Conservation (phyloP, 2,329 filamentous ascomycete species). For the Metarhizium sp. region DNA sequence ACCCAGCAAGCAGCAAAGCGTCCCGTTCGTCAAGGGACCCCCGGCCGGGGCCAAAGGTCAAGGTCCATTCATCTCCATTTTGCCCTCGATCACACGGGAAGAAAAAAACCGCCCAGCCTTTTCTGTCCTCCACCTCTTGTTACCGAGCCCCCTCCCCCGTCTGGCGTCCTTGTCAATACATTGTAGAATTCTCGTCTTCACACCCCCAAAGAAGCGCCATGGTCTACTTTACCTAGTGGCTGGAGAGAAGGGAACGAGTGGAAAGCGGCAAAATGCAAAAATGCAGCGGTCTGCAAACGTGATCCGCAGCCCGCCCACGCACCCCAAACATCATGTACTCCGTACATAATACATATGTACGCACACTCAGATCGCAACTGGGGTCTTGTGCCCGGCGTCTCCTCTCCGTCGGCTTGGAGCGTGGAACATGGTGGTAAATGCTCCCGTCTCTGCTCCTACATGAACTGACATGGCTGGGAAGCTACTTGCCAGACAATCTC, state of each 20-base stretch:
- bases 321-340: not conserved
- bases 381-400: not conserved
- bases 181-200: too few relatives aligned
- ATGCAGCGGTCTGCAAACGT: constrained; percentile 3
- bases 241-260: not conserved
- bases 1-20: not conserved
- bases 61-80: not conserved
- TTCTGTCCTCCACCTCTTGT: not conserved
- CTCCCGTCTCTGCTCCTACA: not conserved
- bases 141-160: not conserved
- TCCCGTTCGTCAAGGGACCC: not conserved
- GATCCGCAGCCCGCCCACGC: constrained; percentile 1
- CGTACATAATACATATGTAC: not conserved
- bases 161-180: not conserved
- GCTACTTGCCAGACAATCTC: not conserved
- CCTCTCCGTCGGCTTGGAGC: not conserved
- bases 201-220: not conserved
- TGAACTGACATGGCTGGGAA: not conserved
- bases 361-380: constrained; percentile 1
- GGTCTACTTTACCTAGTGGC: not conserved
- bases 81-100: not conserved
- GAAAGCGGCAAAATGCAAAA: not conserved
- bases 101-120: not conserved
- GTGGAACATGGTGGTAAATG: not conserved
- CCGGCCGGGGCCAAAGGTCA: not conserved